Percentiles rank a stretch among this genome's conserved stretches.
Conservation (phyloP, 192 early-diverging fungal genomes). For the Spinellus fusiger region DNA sequence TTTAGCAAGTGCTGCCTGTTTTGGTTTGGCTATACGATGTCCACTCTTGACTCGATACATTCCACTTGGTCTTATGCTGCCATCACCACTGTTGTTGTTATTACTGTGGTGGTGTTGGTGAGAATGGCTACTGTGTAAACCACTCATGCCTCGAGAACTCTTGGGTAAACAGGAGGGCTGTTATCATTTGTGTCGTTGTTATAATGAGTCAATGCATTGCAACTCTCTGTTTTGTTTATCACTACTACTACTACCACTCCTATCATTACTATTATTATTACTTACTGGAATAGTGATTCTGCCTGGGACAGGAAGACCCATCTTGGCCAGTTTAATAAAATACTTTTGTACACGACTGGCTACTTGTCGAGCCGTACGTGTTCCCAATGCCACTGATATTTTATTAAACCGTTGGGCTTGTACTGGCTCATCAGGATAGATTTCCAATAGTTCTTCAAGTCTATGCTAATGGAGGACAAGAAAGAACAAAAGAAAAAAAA, state of each 20-base stretch:
- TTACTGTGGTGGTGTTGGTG: too few species aligned
- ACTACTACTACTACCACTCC: too few species aligned
- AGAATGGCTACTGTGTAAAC: background rate
- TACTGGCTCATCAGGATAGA: slow-evolving; percentile 66
- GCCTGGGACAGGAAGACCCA: slow-evolving; percentile 65
- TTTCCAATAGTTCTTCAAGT: slow-evolving; percentile 53
- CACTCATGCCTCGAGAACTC: slow-evolving; percentile 13
- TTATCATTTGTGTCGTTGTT: background rate
- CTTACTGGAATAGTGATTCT: slow-evolving; percentile 47
- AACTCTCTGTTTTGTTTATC: too few species aligned
- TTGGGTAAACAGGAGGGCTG: slow-evolving; percentile 30
- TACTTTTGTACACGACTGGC: slow-evolving; percentile 77
- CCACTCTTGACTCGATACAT: background rate
- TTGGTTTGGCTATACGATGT: slow-evolving; percentile 3
- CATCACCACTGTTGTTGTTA: background rate
- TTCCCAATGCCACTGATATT: slow-evolving; percentile 63
- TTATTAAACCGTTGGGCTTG: slow-evolving; percentile 64
- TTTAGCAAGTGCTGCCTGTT: slow-evolving; percentile 9
- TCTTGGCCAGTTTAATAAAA: slow-evolving; percentile 71
- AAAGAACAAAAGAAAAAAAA: background rate
- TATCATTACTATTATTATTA: slow-evolving; percentile 15
- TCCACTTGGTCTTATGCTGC: background rate
- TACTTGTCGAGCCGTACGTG: slow-evolving; percentile 66
- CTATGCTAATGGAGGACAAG: slow-evolving; percentile 22
- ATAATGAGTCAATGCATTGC: slow-evolving; percentile 9